Percentiles rank a stretch among this genome's conserved stretches.
phyloP scores from a whole-genome alignment of 139 green algal genomes.

The Chloropicon primus region DNA sequence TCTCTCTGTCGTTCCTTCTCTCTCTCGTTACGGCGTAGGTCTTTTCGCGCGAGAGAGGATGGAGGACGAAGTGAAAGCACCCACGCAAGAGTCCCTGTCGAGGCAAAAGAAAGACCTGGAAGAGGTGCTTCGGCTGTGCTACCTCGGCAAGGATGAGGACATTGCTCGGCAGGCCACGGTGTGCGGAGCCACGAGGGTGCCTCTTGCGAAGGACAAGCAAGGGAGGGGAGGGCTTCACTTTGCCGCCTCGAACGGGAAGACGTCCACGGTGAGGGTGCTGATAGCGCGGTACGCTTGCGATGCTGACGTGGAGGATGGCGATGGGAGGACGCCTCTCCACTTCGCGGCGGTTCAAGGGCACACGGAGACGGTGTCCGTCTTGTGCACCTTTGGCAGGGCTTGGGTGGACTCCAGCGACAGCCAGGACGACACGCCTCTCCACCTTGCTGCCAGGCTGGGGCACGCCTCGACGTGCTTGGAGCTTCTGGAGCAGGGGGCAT shows the following conservation, averaged over 20 bases:
- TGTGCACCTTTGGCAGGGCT: constrained; percentile 22
- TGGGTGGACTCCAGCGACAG: constrained; percentile 42
- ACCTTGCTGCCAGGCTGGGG: constrained; percentile 36
- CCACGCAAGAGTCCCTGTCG: background rate
- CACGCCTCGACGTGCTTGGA: constrained; percentile 16
- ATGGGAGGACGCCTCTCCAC: constrained; percentile 44
- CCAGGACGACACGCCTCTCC: constrained; percentile 40
- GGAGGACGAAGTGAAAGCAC: background rate
- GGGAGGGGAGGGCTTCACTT: background rate
- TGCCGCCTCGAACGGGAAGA: background rate
- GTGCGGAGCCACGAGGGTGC: background rate
- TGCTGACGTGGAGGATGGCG: background rate
- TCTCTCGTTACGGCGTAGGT: no score
- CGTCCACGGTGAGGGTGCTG: background rate
- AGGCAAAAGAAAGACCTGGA: background rate
- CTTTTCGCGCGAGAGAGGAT: background rate
- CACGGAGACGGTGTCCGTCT: constrained; percentile 19
- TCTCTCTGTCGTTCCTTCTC: no score
- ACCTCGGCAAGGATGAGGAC: background rate
- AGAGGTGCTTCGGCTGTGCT: background rate
- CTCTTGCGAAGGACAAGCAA: background rate
- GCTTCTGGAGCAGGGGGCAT: constrained; percentile 24
- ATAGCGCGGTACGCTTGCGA: background rate
- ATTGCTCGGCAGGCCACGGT: background rate
- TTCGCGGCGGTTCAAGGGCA: constrained; percentile 28